Evolutionary conservation across 768 basidiomycete genomes (phyloP).

Genomic region (Tricholoma sp.): DNA sequence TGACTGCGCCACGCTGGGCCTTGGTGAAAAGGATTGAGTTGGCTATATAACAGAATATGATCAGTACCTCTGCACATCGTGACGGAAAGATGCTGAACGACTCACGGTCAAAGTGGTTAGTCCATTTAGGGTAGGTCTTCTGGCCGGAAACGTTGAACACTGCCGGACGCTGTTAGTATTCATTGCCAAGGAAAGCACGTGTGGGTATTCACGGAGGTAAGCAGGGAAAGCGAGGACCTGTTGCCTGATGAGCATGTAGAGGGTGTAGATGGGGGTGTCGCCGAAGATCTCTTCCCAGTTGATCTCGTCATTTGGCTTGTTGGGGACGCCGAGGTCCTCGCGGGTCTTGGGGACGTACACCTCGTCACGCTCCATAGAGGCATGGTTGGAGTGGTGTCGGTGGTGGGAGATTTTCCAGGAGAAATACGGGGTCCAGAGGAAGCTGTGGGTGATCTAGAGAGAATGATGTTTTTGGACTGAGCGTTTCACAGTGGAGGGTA

Average conservation of each 20-base stretch:
- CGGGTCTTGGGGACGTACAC: constrained; percentile 61
- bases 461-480: background rate
- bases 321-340: constrained; percentile 47
- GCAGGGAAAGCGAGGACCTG: constrained; percentile 57
- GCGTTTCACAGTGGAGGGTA: background rate
- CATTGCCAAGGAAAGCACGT: background rate
- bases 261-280: constrained; percentile 57
- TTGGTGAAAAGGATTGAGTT: constrained; percentile 53
- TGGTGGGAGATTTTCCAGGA: constrained; percentile 52
- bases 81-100: background rate
- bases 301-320: constrained; percentile 28
- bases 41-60: constrained; percentile 26
- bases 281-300: constrained; percentile 54
- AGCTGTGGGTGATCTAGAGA: constrained; percentile 36
- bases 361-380: constrained; percentile 50
- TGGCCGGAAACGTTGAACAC: constrained; percentile 62
- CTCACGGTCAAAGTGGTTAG: constrained; percentile 63
- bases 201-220: constrained; percentile 53
- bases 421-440: constrained; percentile 49
- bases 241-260: constrained; percentile 50
- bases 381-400: constrained; percentile 46
- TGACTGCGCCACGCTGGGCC: constrained; percentile 45
- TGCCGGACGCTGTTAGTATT: background rate
- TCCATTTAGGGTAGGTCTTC: constrained; percentile 53
- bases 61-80: background rate